Evolutionary conservation across 495 filamentous ascomycete species (phyloP).

Genomic region (Aspergillus homomorphus): DNA sequence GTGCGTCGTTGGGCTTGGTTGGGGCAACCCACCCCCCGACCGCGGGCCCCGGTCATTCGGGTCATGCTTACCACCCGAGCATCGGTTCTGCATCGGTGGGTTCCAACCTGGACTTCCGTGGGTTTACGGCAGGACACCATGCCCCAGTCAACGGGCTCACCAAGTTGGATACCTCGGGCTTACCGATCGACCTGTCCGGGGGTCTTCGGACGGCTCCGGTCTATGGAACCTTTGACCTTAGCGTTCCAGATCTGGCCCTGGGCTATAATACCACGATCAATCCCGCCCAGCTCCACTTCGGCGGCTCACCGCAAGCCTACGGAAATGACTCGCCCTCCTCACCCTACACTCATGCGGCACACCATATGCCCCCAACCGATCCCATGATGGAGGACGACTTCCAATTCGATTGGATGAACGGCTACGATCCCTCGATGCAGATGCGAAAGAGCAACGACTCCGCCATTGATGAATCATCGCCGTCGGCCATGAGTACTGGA

Average conservation of each 20-base stretch:
- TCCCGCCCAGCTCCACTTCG: constrained; percentile 91
- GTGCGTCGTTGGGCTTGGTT: constrained; percentile 66
- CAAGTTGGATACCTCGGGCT: constrained; percentile 77
- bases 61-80: constrained; percentile 63
- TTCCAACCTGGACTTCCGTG: constrained; percentile 61
- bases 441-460: constrained; percentile 68
- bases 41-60: constrained; percentile 33
- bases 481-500: constrained; percentile 87
- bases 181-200: constrained; percentile 59
- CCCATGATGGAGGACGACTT: constrained; percentile 68
- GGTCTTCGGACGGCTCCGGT: constrained; percentile 79
- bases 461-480: constrained; percentile 87
- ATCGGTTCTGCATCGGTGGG: constrained; percentile 63
- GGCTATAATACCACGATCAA: constrained; percentile 85
- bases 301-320: constrained; percentile 69
- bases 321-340: constrained; percentile 67
- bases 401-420: constrained; percentile 81
- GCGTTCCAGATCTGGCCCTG: constrained; percentile 72
- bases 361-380: constrained; percentile 52
- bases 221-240: constrained; percentile 62
- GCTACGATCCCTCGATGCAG: constrained; percentile 73
- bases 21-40: constrained; percentile 59
- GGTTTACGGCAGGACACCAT: constrained; percentile 64
- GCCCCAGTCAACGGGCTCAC: constrained; percentile 59
- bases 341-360: constrained; percentile 65